phyloP scores from a whole-genome alignment of 768 basidiomycete species.

The Saitozyma sp. region DNA sequence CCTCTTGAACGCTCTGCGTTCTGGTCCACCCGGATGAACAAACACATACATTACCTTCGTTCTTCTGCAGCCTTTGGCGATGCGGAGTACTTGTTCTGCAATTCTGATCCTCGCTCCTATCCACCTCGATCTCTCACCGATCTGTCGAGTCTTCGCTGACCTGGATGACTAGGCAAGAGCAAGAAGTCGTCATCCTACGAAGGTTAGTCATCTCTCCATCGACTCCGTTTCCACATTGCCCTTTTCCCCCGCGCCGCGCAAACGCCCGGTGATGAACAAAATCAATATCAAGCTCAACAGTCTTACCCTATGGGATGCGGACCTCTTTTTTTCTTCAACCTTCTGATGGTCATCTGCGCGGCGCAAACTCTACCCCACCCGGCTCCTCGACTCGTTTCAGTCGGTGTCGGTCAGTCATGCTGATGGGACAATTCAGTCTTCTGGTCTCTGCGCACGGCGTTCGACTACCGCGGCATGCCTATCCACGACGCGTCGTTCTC shows the following conservation, averaged over 20 bases:
- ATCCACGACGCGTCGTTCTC: conserved; percentile 70
- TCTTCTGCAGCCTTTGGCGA: conserved; percentile 34
- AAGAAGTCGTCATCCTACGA: conserved; percentile 30
- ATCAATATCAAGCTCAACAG: conserved; percentile 54
- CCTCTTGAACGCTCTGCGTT: conserved; percentile 5
- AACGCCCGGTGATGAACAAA: conserved; percentile 38
- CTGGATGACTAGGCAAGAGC: conserved; percentile 25
- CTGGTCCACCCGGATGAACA: conserved; percentile 37
- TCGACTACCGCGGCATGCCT: conserved; percentile 70
- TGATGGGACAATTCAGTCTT: conserved; percentile 57
- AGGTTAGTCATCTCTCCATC: conserved; percentile 34
- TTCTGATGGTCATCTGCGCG: conserved; percentile 40
- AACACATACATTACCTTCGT: conserved; percentile 48
- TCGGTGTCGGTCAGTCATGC: neutral
- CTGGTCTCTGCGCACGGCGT: conserved; percentile 77
- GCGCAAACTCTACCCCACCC: neutral
- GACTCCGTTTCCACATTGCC: conserved; percentile 6
- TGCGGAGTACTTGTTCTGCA: conserved; percentile 52
- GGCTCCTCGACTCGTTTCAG: too few species aligned
- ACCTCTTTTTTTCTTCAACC: conserved; percentile 52
- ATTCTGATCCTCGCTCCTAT: conserved; percentile 40
- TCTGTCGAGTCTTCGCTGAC: conserved; percentile 3
- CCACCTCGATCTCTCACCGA: neutral
- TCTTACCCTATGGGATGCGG: conserved; percentile 49
- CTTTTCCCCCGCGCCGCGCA: conserved; percentile 19